Evolutionary conservation across 805 yeast genomes (phyloP), one percentile per base, ranked within the genome.

Genomic region (Candida endomychidarum): DNA sequence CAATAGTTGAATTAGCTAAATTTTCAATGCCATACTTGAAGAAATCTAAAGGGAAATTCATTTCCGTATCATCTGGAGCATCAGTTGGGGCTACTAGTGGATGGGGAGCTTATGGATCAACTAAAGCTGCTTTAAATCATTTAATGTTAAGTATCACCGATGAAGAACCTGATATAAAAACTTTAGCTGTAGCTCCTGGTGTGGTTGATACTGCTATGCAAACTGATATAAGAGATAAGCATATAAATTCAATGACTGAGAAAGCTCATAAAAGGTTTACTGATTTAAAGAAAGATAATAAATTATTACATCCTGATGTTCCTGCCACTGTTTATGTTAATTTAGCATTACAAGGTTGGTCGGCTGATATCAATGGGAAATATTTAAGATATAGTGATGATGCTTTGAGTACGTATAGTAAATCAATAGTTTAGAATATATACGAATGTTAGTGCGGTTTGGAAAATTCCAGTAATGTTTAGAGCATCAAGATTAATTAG

Each of bases 171-270:
- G 56, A 50, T 3, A 63, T 88, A n/a, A 60, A 65, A 24, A 68
- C 83, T 3, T 64, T 89, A 8, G 71, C 96, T 0, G 73, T 93
- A 17, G 96, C 96, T 0, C 98, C 98, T 0, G 98, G 99, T 3
- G 95, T 88, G 1, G 97, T 93, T 2, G 87, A 87, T 56, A 91
- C 99, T 1, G 69, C 68, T 15, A 91, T 93, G 98, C 98, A 93
- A 64, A 58, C 49, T 6, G 82, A 79, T 40, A 89, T 91, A 42
- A 78, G 98, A 51, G 83, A 78, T 12, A 71, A 61, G 31, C 78
- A 77, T 47, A 79, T 81, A 2, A 47, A 52, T 3, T 65, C 67
- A 19, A 90, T 90, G 96, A 67, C 73, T 0, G 63, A 70, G 0
- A 79, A 74, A 14, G 75, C 79, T 3, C 71, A 78, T 47, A 63